Conservation (phyloP, 345 rosid genomes). For the Ailanthus altissimus region DNA sequence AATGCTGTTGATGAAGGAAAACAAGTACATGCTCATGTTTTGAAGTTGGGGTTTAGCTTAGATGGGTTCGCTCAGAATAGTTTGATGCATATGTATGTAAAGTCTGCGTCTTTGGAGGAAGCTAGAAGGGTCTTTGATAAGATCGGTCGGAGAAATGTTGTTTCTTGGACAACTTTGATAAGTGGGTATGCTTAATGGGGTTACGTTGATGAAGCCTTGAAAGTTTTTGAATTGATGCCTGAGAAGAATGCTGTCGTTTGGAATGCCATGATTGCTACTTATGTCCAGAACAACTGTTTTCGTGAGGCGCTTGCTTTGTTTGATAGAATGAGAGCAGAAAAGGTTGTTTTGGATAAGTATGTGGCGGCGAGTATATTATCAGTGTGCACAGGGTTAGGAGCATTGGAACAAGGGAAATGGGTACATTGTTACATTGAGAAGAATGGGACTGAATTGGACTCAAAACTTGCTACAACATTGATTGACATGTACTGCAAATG, state of each 20-base stretch:
- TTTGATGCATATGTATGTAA: constrained; percentile 50
- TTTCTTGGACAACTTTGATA: constrained; percentile 51
- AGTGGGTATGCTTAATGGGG: constrained; percentile 49
- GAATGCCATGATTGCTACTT: constrained; percentile 52
- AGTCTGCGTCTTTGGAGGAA: constrained; percentile 32
- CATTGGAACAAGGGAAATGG: constrained; percentile 48
- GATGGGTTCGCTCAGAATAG: constrained; percentile 35
- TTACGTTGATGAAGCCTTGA: constrained; percentile 39
- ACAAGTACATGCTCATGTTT: constrained; percentile 48
- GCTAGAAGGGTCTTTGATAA: constrained; percentile 41
- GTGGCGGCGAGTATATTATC: constrained; percentile 45
- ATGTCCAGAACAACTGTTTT: constrained; percentile 43
- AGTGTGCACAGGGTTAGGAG: constrained; percentile 42
- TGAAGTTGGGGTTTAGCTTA: constrained; percentile 41
- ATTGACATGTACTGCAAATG: constrained; percentile 57
- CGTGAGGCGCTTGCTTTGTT: constrained; percentile 52
- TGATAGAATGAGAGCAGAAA: constrained; percentile 43
- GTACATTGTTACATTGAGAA: constrained; percentile 33
- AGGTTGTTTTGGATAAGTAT: constrained; percentile 39
- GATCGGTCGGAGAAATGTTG: constrained; percentile 27
- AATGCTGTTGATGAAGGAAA: constrained; percentile 31
- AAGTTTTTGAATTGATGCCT: constrained; percentile 41
- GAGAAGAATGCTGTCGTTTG: constrained; percentile 48
- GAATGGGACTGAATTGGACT: constrained; percentile 32
- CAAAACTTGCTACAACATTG: constrained; percentile 45